Conservation (phyloP, 1,284 basidiomycete genomes). For the Cryptococcus hybrid region DNA sequence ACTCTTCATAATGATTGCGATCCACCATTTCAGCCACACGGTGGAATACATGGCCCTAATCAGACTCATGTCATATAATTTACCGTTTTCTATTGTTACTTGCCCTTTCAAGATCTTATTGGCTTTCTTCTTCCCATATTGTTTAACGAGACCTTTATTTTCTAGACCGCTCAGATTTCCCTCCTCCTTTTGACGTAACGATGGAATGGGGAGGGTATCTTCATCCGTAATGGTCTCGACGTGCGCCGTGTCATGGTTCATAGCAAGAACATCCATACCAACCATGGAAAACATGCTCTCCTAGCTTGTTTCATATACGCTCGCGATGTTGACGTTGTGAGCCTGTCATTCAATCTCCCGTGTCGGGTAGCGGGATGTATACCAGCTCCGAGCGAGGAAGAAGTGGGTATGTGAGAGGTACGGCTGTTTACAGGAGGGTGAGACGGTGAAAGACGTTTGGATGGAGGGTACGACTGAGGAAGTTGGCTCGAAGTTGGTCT, state of each 20-base stretch:
- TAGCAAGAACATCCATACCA: constrained; percentile 6
- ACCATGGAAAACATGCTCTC: constrained; percentile 10
- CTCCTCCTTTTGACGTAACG: not conserved
- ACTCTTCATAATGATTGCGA: constrained; percentile 9
- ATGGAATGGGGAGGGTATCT: not conserved
- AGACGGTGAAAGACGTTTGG: constrained; percentile 1
- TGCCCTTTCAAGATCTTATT: constrained; percentile 10
- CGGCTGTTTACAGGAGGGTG: not conserved
- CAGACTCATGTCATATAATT: constrained; percentile 60
- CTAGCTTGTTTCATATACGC: constrained; percentile 3
- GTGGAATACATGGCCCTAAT: constrained; percentile 47
- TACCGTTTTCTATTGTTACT: constrained; percentile 21
- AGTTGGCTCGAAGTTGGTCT: constrained; percentile 6
- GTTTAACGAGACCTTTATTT: not conserved
- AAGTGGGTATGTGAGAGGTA: too few species aligned
- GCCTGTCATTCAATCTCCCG: not conserved
- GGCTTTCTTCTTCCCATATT: constrained; percentile 9
- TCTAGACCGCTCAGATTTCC: not conserved
- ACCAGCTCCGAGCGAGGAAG: not conserved
- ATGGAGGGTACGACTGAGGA: constrained; percentile 3
- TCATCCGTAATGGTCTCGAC: not conserved
- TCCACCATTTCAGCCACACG: constrained; percentile 10
- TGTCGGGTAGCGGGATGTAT: not conserved
- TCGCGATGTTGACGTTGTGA: not conserved
- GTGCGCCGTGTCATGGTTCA: constrained; percentile 2